Evolutionary conservation across 2,329 filamentous ascomycete species (phyloP).

Genomic region (Exophiala mesophila): DNA sequence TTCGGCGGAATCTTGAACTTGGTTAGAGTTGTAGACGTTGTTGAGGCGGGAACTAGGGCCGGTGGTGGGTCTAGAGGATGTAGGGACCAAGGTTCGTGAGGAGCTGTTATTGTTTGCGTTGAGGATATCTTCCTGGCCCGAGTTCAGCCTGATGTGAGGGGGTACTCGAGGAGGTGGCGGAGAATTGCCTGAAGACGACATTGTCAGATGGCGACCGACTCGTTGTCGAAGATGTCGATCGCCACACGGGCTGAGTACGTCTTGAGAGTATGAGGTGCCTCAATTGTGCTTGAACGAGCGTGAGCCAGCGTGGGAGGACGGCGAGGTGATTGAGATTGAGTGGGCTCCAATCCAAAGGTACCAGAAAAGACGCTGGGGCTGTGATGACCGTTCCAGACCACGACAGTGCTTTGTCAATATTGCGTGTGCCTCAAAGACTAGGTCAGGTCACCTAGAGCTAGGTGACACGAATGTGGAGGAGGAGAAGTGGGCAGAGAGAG

Average conservation of each 20-base stretch:
- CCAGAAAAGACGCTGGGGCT: too few relatives aligned
- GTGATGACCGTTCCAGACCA: too few relatives aligned
- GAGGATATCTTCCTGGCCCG: slow-evolving; percentile 51
- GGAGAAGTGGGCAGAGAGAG: not conserved
- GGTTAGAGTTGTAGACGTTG: slow-evolving; percentile 27
- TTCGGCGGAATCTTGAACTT: slow-evolving; percentile 22
- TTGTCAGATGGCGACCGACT: slow-evolving; percentile 22
- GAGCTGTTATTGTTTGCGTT: slow-evolving; percentile 20
- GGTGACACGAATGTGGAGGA: too few relatives aligned
- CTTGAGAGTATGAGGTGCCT: not conserved
- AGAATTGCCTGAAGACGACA: slow-evolving; percentile 23
- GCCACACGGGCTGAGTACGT: slow-evolving; percentile 6
- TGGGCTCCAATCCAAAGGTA: too few relatives aligned
- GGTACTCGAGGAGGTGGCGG: slow-evolving; percentile 30
- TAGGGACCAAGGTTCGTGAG: slow-evolving; percentile 20
- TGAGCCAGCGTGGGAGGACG: too few relatives aligned
- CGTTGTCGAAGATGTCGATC: slow-evolving; percentile 25
- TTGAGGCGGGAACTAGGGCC: slow-evolving; percentile 7
- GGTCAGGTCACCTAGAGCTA: too few relatives aligned
- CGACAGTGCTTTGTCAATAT: too few relatives aligned
- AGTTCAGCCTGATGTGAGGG: slow-evolving; percentile 62
- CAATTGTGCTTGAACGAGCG: too few relatives aligned
- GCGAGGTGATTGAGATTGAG: too few relatives aligned
- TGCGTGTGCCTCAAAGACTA: too few relatives aligned
- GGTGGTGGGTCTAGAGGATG: slow-evolving; percentile 11